These are phyloP conservation scores for Colletotrichum orchidophilum DNA, from an alignment of 2,329 filamentous ascomycete genomes.

Conservation along the genomic window DNA sequence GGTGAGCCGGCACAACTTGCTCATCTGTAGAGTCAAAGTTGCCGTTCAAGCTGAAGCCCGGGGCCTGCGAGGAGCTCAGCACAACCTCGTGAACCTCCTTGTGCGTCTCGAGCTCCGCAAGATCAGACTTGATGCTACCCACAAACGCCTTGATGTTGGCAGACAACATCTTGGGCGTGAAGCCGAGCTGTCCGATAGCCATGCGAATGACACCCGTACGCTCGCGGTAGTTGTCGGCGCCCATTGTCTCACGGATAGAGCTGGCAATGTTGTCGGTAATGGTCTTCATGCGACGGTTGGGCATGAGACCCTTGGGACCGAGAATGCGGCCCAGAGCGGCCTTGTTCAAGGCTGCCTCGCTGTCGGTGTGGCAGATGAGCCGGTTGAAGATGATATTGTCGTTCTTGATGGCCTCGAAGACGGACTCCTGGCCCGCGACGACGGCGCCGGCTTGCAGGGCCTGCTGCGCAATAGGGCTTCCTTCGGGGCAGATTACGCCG, in stretches of 20 bases:
- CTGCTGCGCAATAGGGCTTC: constrained; percentile 76
- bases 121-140: constrained; percentile 75
- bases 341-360: constrained; percentile 81
- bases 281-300: constrained; percentile 85
- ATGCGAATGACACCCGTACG: constrained; percentile 84
- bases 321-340: constrained; percentile 82
- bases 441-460: constrained; percentile 82
- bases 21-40: constrained; percentile 73
- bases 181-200: constrained; percentile 90
- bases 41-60: constrained; percentile 87
- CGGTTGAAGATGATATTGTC: constrained; percentile 89
- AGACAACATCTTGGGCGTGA: constrained; percentile 86
- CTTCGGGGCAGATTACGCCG: constrained; percentile 89
- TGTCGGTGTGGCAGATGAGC: constrained; percentile 85
- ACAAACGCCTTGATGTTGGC: constrained; percentile 85
- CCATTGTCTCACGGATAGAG: constrained; percentile 83
- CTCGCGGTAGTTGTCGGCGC: constrained; percentile 89
- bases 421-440: constrained; percentile 83
- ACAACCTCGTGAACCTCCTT: constrained; percentile 70
- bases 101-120: constrained; percentile 62
- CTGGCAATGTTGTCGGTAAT: constrained; percentile 82
- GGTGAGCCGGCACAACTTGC: constrained; percentile 59
- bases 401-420: constrained; percentile 80
- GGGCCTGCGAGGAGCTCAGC: constrained; percentile 86
- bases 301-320: constrained; percentile 93